These are phyloP conservation scores for Botryosphaeria agaves DNA, from an alignment of 2,329 filamentous ascomycete genomes.

Conservation along the genomic window DNA sequence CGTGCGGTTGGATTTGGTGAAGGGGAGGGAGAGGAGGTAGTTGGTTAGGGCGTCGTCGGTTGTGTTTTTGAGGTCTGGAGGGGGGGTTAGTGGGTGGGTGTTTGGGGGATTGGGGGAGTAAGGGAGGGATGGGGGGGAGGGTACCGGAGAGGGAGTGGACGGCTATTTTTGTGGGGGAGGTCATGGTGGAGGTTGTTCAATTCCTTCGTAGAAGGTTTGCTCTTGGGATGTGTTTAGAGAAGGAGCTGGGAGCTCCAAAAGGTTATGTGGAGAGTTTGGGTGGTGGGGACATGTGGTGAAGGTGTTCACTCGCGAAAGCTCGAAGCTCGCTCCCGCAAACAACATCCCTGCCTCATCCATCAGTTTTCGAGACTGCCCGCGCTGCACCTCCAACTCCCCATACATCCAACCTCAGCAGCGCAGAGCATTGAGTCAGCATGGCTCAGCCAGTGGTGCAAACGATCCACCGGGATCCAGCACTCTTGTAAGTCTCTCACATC, in stretches of 20 bases:
- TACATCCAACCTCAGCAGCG: not conserved
- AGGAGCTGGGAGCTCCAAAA: not conserved
- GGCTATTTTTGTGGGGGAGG: slow-evolving; percentile 34
- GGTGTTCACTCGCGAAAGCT: not conserved
- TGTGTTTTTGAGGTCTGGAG: slow-evolving; percentile 81
- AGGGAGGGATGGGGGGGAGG: not conserved
- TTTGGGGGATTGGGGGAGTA: not conserved
- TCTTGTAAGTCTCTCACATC: slow-evolving; percentile 53
- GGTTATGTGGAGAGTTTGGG: too few relatives aligned
- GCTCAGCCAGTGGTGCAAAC: slow-evolving; percentile 75
- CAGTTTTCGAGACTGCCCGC: not conserved
- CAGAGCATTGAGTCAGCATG: slow-evolving; percentile 38
- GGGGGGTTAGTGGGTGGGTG: slow-evolving; percentile 3
- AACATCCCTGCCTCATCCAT: not conserved
- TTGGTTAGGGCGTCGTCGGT: slow-evolving; percentile 88
- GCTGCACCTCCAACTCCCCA: not conserved
- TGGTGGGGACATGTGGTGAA: not conserved
- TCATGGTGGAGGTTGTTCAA: slow-evolving; percentile 11
- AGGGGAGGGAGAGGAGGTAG: slow-evolving; percentile 72
- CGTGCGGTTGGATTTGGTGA: slow-evolving; percentile 64
- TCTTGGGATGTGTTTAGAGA: not conserved
- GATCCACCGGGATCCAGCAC: slow-evolving; percentile 94
- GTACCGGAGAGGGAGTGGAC: slow-evolving; percentile 51
- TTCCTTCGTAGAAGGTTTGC: too few relatives aligned
- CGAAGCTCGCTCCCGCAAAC: not conserved